phyloP scores from a whole-genome alignment of 1,139 yeast species.

The Suhomyces panamericanus region DNA sequence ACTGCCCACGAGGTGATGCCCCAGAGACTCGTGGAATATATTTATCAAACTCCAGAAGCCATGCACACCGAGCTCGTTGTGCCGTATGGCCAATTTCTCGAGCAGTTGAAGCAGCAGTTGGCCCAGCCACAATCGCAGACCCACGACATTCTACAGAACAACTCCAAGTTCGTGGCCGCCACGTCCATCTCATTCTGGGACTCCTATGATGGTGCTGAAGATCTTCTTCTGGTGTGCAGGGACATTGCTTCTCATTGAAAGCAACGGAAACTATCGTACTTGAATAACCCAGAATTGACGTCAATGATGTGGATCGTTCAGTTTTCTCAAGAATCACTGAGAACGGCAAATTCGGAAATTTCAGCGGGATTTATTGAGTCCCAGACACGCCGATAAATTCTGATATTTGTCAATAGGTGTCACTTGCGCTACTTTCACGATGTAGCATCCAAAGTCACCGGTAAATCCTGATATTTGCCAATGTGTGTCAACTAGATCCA shows the following conservation, averaged over 20 bases:
- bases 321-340: too few species aligned
- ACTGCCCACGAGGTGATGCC: constrained; percentile 7
- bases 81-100: constrained; percentile 19
- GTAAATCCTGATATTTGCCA: too few species aligned
- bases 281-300: too few species aligned
- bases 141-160: constrained; percentile 28
- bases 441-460: too few species aligned
- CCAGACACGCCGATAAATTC: too few species aligned
- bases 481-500: too few species aligned
- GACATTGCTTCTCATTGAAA: not conserved
- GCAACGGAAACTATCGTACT: too few species aligned
- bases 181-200: constrained; percentile 21
- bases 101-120: constrained; percentile 12
- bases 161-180: constrained; percentile 37
- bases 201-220: constrained; percentile 1
- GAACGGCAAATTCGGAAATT: too few species aligned
- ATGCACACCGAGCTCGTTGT: constrained; percentile 18
- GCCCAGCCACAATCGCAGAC: constrained; percentile 13
- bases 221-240: constrained; percentile 7
- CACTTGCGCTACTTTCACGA: too few species aligned
- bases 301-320: too few species aligned
- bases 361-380: too few species aligned
- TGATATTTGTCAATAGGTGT: too few species aligned
- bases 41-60: constrained; percentile 14
- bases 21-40: constrained; percentile 1